Percentiles rank a stretch among this genome's conserved stretches.
Conservation (phyloP, 2,329 filamentous ascomycete genomes). For the Zymoseptoria crescenta region DNA sequence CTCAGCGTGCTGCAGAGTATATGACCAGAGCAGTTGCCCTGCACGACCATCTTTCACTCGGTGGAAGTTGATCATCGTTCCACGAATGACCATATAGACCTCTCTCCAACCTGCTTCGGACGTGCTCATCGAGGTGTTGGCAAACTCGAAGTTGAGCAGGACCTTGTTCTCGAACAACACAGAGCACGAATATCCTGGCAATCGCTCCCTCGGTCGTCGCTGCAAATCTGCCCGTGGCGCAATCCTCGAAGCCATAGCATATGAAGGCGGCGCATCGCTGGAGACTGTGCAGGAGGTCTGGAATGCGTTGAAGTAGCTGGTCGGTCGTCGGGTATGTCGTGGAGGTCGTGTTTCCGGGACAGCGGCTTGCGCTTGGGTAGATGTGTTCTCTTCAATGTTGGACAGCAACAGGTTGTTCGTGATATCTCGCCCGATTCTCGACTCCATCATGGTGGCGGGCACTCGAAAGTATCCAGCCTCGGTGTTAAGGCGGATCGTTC, state of each 20-base stretch:
- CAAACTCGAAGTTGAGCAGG: slow-evolving; percentile 27
- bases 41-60: slow-evolving; percentile 50
- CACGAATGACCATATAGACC: slow-evolving; percentile 56
- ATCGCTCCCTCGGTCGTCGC: slow-evolving; percentile 10
- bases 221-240: slow-evolving; percentile 9
- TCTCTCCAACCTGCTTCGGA: slow-evolving; percentile 28
- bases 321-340: slow-evolving; percentile 17
- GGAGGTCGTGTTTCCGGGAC: slow-evolving; percentile 1
- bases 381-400: neutral
- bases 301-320: slow-evolving; percentile 30
- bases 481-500: neutral
- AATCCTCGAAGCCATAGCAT: slow-evolving; percentile 19
- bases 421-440: neutral
- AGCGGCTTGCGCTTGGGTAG: neutral
- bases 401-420: neutral
- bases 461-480: neutral
- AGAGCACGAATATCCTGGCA: slow-evolving; percentile 30
- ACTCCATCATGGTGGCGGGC: neutral
- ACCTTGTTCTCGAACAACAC: slow-evolving; percentile 26
- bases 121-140: slow-evolving; percentile 25
- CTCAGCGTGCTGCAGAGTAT: slow-evolving; percentile 67
- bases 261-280: slow-evolving; percentile 28
- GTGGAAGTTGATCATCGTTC: slow-evolving; percentile 61
- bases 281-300: slow-evolving; percentile 25
- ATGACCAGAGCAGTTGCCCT: slow-evolving; percentile 56